Conservation (phyloP, 2,329 filamentous ascomycete species). For the Berkeleyomyces basicola region DNA sequence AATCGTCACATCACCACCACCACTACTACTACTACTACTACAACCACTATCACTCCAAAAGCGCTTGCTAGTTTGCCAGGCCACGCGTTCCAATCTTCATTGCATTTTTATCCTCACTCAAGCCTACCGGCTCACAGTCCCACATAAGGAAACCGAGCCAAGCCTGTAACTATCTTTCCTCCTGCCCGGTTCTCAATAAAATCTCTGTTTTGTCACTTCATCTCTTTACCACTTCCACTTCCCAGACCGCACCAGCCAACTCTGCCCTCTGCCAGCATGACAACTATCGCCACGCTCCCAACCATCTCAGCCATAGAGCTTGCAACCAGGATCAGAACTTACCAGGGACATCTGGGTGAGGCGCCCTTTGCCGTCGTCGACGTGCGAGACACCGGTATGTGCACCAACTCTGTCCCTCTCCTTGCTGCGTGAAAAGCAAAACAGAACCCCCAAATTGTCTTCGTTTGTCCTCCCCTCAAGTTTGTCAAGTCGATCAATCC, state of each 20-base stretch:
- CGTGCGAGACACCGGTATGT: conserved; percentile 64
- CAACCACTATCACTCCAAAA: no score
- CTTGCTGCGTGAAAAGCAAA: background rate
- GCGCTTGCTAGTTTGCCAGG: no score
- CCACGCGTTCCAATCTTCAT: no score
- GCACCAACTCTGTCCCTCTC: background rate
- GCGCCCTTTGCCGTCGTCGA: conserved; percentile 59
- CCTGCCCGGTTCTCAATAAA: background rate
- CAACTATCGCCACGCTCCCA: conserved; percentile 44
- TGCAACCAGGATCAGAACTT: conserved; percentile 43
- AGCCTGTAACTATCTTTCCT: background rate
- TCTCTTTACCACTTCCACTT: background rate
- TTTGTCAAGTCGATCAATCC: background rate
- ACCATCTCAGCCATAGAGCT: conserved; percentile 55
- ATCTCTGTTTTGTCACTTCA: background rate
- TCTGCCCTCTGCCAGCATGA: conserved; percentile 22
- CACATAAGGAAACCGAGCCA: background rate
- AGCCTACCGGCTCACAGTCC: background rate
- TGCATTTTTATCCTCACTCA: background rate
- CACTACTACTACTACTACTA: no score
- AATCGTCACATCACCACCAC: background rate
- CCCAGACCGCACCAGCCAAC: background rate
- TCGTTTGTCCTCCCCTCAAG: background rate
- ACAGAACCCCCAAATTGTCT: no score
- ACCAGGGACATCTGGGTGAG: conserved; percentile 23